phyloP scores from a whole-genome alignment of 495 filamentous ascomycete genomes.

The Hypoxylon trugodes region DNA sequence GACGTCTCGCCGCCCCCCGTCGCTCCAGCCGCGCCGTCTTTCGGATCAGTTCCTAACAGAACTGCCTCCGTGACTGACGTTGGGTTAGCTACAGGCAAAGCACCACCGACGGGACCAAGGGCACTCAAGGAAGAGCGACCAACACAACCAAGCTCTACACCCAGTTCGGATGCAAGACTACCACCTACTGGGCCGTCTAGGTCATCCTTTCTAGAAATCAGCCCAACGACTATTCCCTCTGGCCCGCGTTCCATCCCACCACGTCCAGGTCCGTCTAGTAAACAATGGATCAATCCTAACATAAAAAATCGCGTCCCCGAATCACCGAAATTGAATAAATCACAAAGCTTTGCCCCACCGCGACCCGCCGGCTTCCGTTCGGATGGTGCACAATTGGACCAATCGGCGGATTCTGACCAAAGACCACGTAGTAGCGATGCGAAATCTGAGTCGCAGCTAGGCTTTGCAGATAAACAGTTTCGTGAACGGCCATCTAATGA shows the following conservation, averaged over 20 bases:
- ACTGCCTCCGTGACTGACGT: constrained; percentile 50
- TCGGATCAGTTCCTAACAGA: constrained; percentile 69
- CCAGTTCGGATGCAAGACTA: constrained; percentile 43
- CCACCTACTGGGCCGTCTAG: constrained; percentile 58
- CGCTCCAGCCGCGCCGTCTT: constrained; percentile 82
- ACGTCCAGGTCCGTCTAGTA: constrained; percentile 59
- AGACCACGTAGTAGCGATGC: constrained; percentile 57
- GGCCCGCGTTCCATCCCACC: constrained; percentile 61
- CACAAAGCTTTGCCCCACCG: constrained; percentile 53
- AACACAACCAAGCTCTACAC: constrained; percentile 42
- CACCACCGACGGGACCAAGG: constrained; percentile 61
- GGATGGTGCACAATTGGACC: constrained; percentile 51
- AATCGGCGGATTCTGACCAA: constrained; percentile 50
- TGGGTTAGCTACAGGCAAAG: constrained; percentile 52
- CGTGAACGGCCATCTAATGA: constrained; percentile 47
- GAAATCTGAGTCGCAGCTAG: constrained; percentile 47
- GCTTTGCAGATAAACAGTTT: constrained; percentile 41
- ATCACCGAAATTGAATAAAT: constrained; percentile 53
- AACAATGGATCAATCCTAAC: constrained; percentile 69
- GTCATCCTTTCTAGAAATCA: constrained; percentile 59
- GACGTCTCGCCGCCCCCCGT: constrained; percentile 75
- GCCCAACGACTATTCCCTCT: constrained; percentile 62
- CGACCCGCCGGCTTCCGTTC: constrained; percentile 51
- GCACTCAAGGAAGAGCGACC: constrained; percentile 58
- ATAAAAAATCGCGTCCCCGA: constrained; percentile 56